Evolutionary conservation across 2,329 filamentous ascomycete species (phyloP).

Genomic region (Diaporthe vaccinii): DNA sequence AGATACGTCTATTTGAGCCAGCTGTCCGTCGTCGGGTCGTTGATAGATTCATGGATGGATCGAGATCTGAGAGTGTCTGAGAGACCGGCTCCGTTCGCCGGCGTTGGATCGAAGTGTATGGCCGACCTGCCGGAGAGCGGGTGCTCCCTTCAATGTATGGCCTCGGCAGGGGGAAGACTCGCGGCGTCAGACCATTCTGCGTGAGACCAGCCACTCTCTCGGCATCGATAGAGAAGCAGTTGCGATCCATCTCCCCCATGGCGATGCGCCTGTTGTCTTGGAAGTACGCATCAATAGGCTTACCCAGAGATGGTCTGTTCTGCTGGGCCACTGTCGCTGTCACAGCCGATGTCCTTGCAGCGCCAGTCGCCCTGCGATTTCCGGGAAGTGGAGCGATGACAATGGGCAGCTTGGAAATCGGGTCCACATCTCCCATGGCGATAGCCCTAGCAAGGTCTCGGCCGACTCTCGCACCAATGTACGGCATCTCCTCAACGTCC

Average conservation of each 20-base stretch:
- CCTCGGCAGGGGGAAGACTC: conserved; percentile 70
- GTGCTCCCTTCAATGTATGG: conserved; percentile 64
- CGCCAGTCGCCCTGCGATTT: conserved; percentile 54
- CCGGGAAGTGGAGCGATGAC: conserved; percentile 56
- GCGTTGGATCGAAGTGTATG: conserved; percentile 58
- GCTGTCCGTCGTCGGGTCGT: conserved; percentile 45
- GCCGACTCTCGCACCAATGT: conserved; percentile 82
- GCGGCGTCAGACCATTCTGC: conserved; percentile 63
- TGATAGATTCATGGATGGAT: conserved; percentile 35
- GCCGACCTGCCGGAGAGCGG: conserved; percentile 44
- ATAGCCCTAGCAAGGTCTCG: conserved; percentile 79
- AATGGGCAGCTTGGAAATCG: conserved; percentile 84
- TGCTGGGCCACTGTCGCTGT: conserved; percentile 42
- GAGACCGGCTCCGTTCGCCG: conserved; percentile 67
- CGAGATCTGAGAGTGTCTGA: conserved; percentile 53
- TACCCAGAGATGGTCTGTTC: conserved; percentile 52
- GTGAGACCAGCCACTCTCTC: conserved; percentile 63
- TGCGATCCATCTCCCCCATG: conserved; percentile 73
- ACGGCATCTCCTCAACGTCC: conserved; percentile 79
- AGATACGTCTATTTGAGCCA: conserved; percentile 44
- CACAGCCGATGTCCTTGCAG: conserved; percentile 46
- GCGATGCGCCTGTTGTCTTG: conserved; percentile 64
- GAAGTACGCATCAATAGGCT: conserved; percentile 70
- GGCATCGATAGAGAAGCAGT: conserved; percentile 69
- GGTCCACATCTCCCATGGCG: conserved; percentile 86